phyloP scores from a whole-genome alignment of 2,329 filamentous ascomycete species.

The Colletotrichum somersetense region DNA sequence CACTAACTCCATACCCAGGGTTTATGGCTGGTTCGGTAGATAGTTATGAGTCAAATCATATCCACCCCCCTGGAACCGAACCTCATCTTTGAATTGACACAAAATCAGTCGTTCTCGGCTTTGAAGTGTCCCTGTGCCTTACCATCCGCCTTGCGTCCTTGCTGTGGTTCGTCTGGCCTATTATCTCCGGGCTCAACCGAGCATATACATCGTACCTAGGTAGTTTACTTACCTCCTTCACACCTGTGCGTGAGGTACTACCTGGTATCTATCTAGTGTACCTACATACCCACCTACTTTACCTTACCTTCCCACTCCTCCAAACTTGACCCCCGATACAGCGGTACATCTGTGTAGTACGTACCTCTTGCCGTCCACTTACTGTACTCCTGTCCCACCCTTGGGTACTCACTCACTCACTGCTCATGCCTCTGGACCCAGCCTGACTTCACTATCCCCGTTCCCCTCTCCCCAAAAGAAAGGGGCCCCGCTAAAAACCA shows the following conservation, averaged over 20 bases:
- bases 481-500: slow-evolving; percentile 40
- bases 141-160: background rate
- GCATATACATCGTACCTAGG: no score
- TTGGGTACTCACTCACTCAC: background rate
- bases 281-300: background rate
- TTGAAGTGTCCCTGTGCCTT: background rate
- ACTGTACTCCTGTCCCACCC: slow-evolving; percentile 8
- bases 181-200: slow-evolving; percentile 1
- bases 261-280: no score
- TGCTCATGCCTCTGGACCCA: slow-evolving; percentile 21
- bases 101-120: background rate
- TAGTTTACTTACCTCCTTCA: background rate
- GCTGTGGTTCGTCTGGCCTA: background rate
- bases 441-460: slow-evolving; percentile 33
- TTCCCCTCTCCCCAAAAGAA: slow-evolving; percentile 33
- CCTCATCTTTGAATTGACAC: background rate
- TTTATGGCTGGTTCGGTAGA: background rate
- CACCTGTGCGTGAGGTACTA: background rate
- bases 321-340: background rate
- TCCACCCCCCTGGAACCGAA: background rate
- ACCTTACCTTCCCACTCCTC: background rate
- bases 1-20: background rate
- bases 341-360: slow-evolving; percentile 18
- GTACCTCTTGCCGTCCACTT: slow-evolving; percentile 9
- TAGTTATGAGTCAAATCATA: background rate